phyloP scores from a whole-genome alignment of 2,329 filamentous ascomycete species.

The Clonostachys sp. region DNA sequence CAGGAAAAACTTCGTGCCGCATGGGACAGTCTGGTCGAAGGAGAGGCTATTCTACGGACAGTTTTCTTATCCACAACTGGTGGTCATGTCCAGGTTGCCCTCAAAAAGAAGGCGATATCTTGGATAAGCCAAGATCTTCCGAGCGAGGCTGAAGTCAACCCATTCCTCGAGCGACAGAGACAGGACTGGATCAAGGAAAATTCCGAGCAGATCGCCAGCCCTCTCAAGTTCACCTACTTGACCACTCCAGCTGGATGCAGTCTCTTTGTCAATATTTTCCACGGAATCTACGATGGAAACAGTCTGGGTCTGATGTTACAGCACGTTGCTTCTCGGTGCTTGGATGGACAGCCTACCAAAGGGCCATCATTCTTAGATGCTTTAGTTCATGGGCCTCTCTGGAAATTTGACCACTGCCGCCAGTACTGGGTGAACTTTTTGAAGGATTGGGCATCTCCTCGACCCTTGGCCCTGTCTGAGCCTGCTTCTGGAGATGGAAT shows the following conservation, averaged over 20 bases:
- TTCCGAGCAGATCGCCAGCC: constrained; percentile 36
- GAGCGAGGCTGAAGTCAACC: not conserved
- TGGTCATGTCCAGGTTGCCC: constrained; percentile 70
- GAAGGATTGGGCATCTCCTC: constrained; percentile 13
- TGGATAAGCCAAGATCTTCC: constrained; percentile 28
- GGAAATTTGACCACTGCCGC: constrained; percentile 28
- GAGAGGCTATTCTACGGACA: constrained; percentile 65
- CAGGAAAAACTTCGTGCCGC: constrained; percentile 43
- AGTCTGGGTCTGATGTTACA: constrained; percentile 67
- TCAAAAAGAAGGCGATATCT: constrained; percentile 33
- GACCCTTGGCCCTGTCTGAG: constrained; percentile 4
- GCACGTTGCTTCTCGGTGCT: constrained; percentile 33
- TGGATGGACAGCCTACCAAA: constrained; percentile 8
- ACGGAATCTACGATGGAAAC: constrained; percentile 81
- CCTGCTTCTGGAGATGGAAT: not conserved
- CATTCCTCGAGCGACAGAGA: not conserved
- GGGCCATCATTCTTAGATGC: constrained; percentile 61
- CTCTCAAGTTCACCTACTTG: constrained; percentile 46
- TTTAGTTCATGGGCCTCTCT: constrained; percentile 65
- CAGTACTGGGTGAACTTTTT: constrained; percentile 67
- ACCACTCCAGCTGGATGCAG: constrained; percentile 14
- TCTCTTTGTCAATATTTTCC: constrained; percentile 70
- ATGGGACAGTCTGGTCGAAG: constrained; percentile 48
- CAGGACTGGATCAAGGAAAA: constrained; percentile 52
- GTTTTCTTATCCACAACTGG: constrained; percentile 68